Base-by-base conservation (phyloP, 768 basidiomycete species). In the Crassisporium funariophilum region DNA sequence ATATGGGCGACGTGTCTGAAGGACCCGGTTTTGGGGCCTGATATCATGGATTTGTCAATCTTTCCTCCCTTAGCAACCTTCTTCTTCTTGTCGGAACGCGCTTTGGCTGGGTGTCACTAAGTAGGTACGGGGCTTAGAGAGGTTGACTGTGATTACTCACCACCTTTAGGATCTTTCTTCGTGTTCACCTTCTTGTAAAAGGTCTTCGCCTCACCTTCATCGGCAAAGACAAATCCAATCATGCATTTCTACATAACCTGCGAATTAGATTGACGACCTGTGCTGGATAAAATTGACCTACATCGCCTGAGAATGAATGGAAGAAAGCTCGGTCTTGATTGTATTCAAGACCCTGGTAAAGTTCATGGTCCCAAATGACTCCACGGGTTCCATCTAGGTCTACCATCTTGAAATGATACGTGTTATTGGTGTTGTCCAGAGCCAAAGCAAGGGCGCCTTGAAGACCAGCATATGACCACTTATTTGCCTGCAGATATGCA, bases 1-100 rank as follows among this genome's bases (percentile, higher is more conserved):
- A 99, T 95, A 62, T 98, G 95, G 0, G 88, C 92, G 35, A 97
- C 77, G 60, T 98, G 95, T 47, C 81, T 78, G 72, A 98, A 98
- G 6, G 86, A 86, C 11, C 84, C 84, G 1, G 71, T 64, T 4
- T 83, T 79, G 2, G 94, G 95, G 0, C 75, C 87, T 9, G 92
- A 94, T 39, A 98, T 98, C 75, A 87, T 81, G 1, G 91, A 88
- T 66, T 97, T 98, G 72, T 95, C 88, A 47, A 98, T 89, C 65
- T 84, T 88, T 37, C 90, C 87, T 5, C 82, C 81, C 53, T 83
- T 84, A 40, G 70, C 62, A 2, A 67, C 53, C 68, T 82, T 84
- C 62, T 78, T 78, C 70, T 82, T 83, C 70, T 82, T 82, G 42
- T 76, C 73, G 0, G 74, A 57, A 4, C 73, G 65, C 10, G 72